Percentiles rank a stretch among this genome's conserved stretches.
Evolutionary conservation across 2,329 filamentous ascomycete species (phyloP).

Genomic region (Diaporthe citri): DNA sequence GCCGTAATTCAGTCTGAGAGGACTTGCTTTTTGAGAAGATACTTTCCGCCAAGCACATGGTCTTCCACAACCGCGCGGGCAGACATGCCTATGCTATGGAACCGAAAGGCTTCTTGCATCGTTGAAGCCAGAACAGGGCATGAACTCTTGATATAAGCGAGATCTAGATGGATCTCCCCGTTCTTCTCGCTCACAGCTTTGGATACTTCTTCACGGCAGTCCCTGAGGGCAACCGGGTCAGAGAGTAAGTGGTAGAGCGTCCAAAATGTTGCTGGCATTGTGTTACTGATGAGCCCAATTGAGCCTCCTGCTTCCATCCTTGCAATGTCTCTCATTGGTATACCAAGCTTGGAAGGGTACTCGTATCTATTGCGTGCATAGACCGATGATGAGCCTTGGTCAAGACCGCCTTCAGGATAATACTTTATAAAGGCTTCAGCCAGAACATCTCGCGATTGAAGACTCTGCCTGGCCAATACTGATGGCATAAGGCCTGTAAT

Average conservation of each 20-base stretch:
- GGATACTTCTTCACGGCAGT: conserved; percentile 45
- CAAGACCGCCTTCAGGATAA: not conserved
- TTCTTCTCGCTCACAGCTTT: not conserved
- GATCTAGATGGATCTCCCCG: conserved; percentile 42
- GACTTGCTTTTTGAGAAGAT: conserved; percentile 39
- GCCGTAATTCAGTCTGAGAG: not conserved
- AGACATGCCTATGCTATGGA: conserved; percentile 50
- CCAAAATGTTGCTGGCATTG: conserved; percentile 54
- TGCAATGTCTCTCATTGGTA: conserved; percentile 50
- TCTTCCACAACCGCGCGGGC: conserved; percentile 29
- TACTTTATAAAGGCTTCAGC: conserved; percentile 16
- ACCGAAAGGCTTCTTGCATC: conserved; percentile 54
- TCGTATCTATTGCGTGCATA: conserved; percentile 36
- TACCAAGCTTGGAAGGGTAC: conserved; percentile 44
- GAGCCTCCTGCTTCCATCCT: conserved; percentile 52
- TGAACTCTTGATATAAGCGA: conserved; percentile 46
- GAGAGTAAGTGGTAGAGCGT: conserved; percentile 52
- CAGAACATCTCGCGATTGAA: conserved; percentile 6
- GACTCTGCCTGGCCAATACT: not conserved
- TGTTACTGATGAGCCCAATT: conserved; percentile 54
- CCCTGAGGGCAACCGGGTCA: conserved; percentile 45
- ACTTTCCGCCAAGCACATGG: conserved; percentile 26
- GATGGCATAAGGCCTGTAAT: conserved; percentile 1
- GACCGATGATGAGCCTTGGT: conserved; percentile 6
- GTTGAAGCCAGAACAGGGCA: conserved; percentile 54